These are phyloP conservation scores for Arabidopsis hybrid DNA, from an alignment of 441 rosid genomes.

Conservation along the genomic window DNA sequence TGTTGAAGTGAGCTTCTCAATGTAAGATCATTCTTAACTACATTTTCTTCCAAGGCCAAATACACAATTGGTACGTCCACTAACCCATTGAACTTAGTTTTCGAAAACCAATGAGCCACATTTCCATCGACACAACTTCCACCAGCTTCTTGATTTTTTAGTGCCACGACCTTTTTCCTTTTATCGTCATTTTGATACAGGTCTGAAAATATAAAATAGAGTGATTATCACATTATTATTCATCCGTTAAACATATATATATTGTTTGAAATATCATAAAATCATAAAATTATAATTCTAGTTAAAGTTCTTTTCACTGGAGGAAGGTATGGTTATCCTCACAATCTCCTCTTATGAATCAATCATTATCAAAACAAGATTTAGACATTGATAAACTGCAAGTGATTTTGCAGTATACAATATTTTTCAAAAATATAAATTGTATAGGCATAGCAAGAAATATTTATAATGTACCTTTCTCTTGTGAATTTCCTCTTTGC, in stretches of 20 bases:
- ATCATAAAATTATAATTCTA: neutral
- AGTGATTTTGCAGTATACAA: neutral
- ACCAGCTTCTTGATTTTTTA: neutral
- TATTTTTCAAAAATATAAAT: neutral
- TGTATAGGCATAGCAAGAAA: neutral
- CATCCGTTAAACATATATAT: neutral
- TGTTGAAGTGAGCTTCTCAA: neutral
- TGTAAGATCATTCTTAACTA: neutral
- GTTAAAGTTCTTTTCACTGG: neutral
- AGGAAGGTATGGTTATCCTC: neutral
- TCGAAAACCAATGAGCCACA: neutral
- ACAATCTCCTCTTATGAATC: neutral
- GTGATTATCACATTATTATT: neutral
- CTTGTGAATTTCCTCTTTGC: constrained; percentile 4
- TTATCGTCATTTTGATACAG: neutral
- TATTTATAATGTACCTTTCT: neutral
- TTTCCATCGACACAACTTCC: neutral
- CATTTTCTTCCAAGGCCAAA: too few species aligned
- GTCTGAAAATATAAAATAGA: neutral
- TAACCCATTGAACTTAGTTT: neutral
- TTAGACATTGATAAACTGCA: neutral
- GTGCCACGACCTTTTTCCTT: neutral
- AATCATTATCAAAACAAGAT: neutral
- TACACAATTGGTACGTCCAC: neutral
- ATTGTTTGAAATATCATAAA: too few species aligned